Conservation (phyloP, 257 asterid species). For the Dorcoceras hygrometricum region DNA sequence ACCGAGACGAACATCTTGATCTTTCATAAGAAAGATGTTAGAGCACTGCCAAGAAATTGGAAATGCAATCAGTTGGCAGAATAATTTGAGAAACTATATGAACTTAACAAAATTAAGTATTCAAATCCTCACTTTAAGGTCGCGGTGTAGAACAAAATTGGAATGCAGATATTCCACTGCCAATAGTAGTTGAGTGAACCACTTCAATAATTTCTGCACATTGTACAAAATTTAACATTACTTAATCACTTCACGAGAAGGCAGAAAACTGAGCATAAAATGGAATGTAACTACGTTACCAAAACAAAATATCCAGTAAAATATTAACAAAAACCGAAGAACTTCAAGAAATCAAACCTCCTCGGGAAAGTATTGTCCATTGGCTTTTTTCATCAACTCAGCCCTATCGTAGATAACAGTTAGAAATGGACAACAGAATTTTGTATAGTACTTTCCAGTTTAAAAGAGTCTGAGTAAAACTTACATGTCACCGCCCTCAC, state of each 20-base stretch:
- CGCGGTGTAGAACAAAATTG: slow-evolving; percentile 89
- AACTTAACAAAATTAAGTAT: slow-evolving; percentile 3
- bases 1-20: slow-evolving; percentile 85
- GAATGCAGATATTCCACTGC: slow-evolving; percentile 90
- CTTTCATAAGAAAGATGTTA: slow-evolving; percentile 82
- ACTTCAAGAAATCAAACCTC: slow-evolving; percentile 56
- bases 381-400: slow-evolving; percentile 85
- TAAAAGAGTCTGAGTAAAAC: slow-evolving; percentile 24
- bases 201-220: slow-evolving; percentile 72
- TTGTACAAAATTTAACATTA: slow-evolving; percentile 14
- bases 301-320: slow-evolving; percentile 47
- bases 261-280: not conserved
- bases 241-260: not conserved
- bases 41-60: slow-evolving; percentile 68
- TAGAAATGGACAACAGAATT: not conserved
- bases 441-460: not conserved
- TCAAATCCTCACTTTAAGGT: slow-evolving; percentile 66
- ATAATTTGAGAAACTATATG: slow-evolving; percentile 13
- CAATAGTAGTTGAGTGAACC: slow-evolving; percentile 91
- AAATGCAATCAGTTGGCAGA: slow-evolving; percentile 12
- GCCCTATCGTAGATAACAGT: slow-evolving; percentile 47
- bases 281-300: not conserved
- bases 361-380: slow-evolving; percentile 88
- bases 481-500: slow-evolving; percentile 99
- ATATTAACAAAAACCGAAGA: slow-evolving; percentile 39